These are phyloP conservation scores for Tetragonia tetragonoides DNA, from an alignment of 148 eudicot genomes.

Conservation along the genomic window DNA sequence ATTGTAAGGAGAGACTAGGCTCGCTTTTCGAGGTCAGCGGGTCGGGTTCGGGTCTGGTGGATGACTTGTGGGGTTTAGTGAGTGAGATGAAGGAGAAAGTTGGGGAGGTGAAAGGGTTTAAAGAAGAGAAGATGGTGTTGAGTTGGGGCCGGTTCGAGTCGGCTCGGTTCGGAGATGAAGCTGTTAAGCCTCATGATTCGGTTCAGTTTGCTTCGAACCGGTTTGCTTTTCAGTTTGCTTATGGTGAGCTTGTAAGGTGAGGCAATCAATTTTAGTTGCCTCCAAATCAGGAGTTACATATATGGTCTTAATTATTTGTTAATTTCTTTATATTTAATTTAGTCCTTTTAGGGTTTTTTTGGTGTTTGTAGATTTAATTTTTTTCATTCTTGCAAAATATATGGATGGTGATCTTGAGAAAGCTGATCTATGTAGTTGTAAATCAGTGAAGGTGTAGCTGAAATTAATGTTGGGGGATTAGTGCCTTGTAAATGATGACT, in stretches of 20 bases:
- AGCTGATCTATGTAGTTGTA: no score
- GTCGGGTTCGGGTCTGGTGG: constrained; percentile 31
- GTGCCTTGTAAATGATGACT: no score
- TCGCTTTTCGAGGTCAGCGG: constrained; percentile 30
- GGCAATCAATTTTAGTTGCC: not conserved
- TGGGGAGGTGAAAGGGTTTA: constrained; percentile 34
- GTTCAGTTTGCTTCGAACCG: constrained; percentile 50
- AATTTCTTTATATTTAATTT: not conserved
- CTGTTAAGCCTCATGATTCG: constrained; percentile 41
- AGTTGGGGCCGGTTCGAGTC: constrained; percentile 53
- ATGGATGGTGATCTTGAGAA: no score
- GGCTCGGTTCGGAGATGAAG: constrained; percentile 60
- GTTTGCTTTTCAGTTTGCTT: constrained; percentile 37
- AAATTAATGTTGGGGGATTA: no score
- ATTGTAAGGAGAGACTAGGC: constrained; percentile 47
- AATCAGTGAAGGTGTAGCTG: no score
- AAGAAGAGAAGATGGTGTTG: constrained; percentile 42
- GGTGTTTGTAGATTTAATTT: no score
- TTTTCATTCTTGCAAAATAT: no score
- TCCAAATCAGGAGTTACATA: not conserved
- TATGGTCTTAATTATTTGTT: not conserved
- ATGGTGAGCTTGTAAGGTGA: constrained; percentile 34
- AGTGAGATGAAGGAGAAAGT: constrained; percentile 49
- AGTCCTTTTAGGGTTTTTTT: no score
- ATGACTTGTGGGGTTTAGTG: constrained; percentile 52